phyloP scores from a whole-genome alignment of 495 filamentous ascomycete species.

The Massariosphaeria phaeospora region DNA sequence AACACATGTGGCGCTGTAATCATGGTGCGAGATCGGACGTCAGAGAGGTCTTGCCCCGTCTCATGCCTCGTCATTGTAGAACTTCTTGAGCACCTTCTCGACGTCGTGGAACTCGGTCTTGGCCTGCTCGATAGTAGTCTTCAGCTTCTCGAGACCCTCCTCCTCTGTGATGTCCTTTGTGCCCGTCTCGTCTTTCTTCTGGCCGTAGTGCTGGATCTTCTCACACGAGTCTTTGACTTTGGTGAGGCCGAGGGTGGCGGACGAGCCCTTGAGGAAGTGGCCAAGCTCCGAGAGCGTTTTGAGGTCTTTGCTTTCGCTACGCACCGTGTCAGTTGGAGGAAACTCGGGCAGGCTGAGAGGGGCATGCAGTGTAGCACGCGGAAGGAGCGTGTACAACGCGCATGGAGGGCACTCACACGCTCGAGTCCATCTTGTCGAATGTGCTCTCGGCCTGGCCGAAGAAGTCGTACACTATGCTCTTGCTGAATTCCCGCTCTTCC shows the following conservation, averaged over 20 bases:
- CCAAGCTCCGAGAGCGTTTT: slow-evolving; percentile 71
- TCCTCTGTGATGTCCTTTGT: slow-evolving; percentile 56
- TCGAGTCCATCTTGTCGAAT: slow-evolving; percentile 76
- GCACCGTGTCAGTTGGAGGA: background rate
- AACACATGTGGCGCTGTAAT: background rate
- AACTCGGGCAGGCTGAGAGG: background rate
- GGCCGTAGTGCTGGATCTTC: slow-evolving; percentile 91
- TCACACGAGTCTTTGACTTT: slow-evolving; percentile 93
- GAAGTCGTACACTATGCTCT: slow-evolving; percentile 83
- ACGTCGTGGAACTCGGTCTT: slow-evolving; percentile 74
- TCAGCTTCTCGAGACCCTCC: slow-evolving; percentile 58
- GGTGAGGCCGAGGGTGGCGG: slow-evolving; percentile 84
- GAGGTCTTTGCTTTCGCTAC: slow-evolving; percentile 62
- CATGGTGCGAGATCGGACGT: background rate
- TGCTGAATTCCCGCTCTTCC: slow-evolving; percentile 70
- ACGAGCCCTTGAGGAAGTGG: slow-evolving; percentile 98
- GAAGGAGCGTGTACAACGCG: too few species aligned
- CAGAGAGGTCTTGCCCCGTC: too few species aligned
- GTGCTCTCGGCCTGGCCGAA: slow-evolving; percentile 87
- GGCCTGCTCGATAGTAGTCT: slow-evolving; percentile 61
- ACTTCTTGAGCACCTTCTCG: slow-evolving; percentile 64
- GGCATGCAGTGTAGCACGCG: background rate
- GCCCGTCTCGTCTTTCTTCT: slow-evolving; percentile 72
- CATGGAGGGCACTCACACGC: slow-evolving; percentile 63
- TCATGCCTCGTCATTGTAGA: slow-evolving; percentile 53